Evolutionary conservation across 2,329 filamentous ascomycete genomes (phyloP).

Genomic region (Cercospora citrullina): DNA sequence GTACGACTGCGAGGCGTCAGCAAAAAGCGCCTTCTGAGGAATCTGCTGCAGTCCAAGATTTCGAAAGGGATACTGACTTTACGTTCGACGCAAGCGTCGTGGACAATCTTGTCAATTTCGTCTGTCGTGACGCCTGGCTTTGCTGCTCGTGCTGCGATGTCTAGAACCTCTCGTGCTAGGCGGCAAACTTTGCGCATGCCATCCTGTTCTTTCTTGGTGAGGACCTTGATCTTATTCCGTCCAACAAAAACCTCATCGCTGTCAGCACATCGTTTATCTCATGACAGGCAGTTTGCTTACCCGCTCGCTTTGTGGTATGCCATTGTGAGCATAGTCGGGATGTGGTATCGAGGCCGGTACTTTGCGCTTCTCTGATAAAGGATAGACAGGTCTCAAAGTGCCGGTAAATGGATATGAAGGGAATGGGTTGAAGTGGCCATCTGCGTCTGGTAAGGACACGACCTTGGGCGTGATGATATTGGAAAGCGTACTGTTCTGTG

Average conservation of each 20-base stretch:
- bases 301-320: slow-evolving; percentile 68
- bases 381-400: slow-evolving; percentile 69
- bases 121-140: slow-evolving; percentile 95
- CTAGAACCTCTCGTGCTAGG: slow-evolving; percentile 84
- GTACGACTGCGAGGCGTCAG: slow-evolving; percentile 66
- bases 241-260: slow-evolving; percentile 51
- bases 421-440: slow-evolving; percentile 88
- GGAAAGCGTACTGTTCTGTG: slow-evolving; percentile 69
- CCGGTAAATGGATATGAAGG: slow-evolving; percentile 84
- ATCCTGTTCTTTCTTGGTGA: slow-evolving; percentile 77
- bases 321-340: slow-evolving; percentile 86
- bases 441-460: slow-evolving; percentile 85
- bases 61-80: slow-evolving; percentile 62
- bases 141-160: slow-evolving; percentile 80
- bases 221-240: slow-evolving; percentile 77
- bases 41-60: not conserved
- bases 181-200: slow-evolving; percentile 91
- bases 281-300: slow-evolving; percentile 52
- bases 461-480: slow-evolving; percentile 74
- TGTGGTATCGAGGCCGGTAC: slow-evolving; percentile 78
- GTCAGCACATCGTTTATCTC: slow-evolving; percentile 9
- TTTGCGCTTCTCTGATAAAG: slow-evolving; percentile 67
- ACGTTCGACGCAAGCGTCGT: slow-evolving; percentile 90
- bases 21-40: not conserved
- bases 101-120: slow-evolving; percentile 89